Base-by-base conservation (phyloP, 2,329 filamentous ascomycete species). In the Chaetomiaceae sp. region DNA sequence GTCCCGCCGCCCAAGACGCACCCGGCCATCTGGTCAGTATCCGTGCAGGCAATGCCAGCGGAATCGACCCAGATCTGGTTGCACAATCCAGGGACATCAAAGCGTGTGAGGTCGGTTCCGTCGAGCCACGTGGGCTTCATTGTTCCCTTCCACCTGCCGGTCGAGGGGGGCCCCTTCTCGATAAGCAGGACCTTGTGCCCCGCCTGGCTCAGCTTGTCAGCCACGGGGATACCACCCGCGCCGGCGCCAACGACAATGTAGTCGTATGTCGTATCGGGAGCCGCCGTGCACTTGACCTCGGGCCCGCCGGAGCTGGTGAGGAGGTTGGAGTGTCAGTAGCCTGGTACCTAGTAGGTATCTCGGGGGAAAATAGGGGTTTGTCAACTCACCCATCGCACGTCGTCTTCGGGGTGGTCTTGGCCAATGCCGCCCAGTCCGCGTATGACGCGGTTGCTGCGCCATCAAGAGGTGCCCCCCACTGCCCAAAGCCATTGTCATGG, bases 1-100 rank as follows among this genome's bases (percentile, higher is more conserved):
- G 81, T 78, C 7, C 81, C 81, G 49, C 85, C 85, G 43, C 85
- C 85, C 3, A 88, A 74, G 38, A 88, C 73, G 55, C 85, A 88
- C 13, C 83, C 85, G 12, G 83, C 82, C 82, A 87, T 86, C 60
- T 85, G 81, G 55, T 85, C 83, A n/a, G 79, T 82, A 63, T 88
- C 85, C 2, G 75, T 76, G 66, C 85, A 88, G 31, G 80, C 78
- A 58, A 86, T 81, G 23, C 81, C 82, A 4, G 72, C 71, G 9
- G 79, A 81, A 60, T 85, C 76, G 4, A 73, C 68, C 77, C 82
- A 86, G 58, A 88, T 85, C 66, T 86, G 73, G 64, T 87, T 87
- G 65, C 82, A 86, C 53, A 87, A 77, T 48, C 83, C 82, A 0
- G 85, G 85, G 5, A 87, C 78, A 60, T 88, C 85, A 59, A 88